Evolutionary conservation across 148 eudicot genomes (phyloP), one percentile per base, ranked within the genome.

Genomic region (Mesembryanthemum crystallinum): DNA sequence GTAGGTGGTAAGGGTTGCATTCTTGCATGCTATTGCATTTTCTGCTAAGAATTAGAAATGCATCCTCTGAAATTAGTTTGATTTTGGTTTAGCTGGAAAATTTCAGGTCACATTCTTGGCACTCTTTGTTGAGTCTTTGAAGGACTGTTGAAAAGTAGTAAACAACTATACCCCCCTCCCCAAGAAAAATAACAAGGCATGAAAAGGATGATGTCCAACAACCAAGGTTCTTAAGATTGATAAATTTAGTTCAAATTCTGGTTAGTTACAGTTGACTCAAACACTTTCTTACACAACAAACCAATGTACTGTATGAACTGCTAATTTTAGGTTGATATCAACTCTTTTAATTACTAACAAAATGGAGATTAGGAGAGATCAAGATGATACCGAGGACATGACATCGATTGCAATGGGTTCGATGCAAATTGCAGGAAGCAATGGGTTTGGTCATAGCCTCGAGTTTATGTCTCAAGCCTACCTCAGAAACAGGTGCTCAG

Each of bases 381-480:
- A 76, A 58, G 83, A 81, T 45, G 98, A 95, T 28, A 88, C 87
- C 29, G 92, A 89, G 59, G 96, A 88, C 69, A 75, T 78, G 43
- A 76, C 92, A 21, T 43, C 85, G 58, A 82, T 89, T 32, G 78
- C 86, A 66, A 70, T 87, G 81, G 88, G 87, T 2, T 83, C 92
- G 7, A 82, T 91, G 88, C 91, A 91, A 42, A 84, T 86, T 72
- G 80, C 90, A 73, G 88, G 88, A 18, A 86, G 87, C 71, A 90
- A 83, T 77, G 89, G 96, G 18, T 92, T 92, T 85, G 91, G 92
- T 61, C 96, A 88, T 73, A 88, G 79, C 78, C 74, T 90, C 20
- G 97, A 92, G 66, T 86, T 92, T 82, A 85, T 90, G 87, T 84
- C 97, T 25, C 92, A 89, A 77, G 82, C 90, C 45, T 92, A 88